phyloP scores from a whole-genome alignment of 129 eudicot species.

The Erigeron canadensis region DNA sequence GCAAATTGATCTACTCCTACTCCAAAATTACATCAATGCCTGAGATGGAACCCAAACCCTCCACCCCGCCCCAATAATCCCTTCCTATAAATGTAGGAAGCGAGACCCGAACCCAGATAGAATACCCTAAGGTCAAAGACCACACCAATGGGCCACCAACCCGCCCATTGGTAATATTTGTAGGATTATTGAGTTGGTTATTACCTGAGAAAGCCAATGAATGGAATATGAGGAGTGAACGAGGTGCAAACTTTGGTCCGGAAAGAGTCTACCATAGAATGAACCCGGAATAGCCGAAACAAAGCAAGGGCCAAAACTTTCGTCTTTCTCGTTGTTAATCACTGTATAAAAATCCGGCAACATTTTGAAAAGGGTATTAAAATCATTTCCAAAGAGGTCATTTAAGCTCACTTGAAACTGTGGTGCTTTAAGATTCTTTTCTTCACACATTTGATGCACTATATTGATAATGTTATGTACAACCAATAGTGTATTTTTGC shows the following conservation, averaged over 20 bases:
- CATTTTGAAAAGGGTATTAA: slow-evolving; percentile 18
- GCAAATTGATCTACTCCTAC: too few relatives aligned
- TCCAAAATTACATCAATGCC: too few relatives aligned
- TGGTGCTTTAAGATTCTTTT: not conserved
- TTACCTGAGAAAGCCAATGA: slow-evolving; percentile 88
- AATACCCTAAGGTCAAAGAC: too few relatives aligned
- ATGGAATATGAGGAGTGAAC: slow-evolving; percentile 64
- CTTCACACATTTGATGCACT: not conserved
- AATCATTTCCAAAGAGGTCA: slow-evolving; percentile 36
- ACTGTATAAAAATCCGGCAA: slow-evolving; percentile 1
- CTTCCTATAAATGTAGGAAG: too few relatives aligned
- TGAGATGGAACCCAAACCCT: too few relatives aligned
- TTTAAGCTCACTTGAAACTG: slow-evolving; percentile 32
- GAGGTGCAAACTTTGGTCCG: slow-evolving; percentile 43
- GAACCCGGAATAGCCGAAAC: slow-evolving; percentile 48
- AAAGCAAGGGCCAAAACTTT: slow-evolving; percentile 35
- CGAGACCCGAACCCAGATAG: too few relatives aligned
- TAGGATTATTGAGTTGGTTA: too few relatives aligned
- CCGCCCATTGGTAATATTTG: not conserved
- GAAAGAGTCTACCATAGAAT: slow-evolving; percentile 46
- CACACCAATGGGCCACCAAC: too few relatives aligned
- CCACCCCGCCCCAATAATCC: too few relatives aligned
- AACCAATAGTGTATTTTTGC: slow-evolving; percentile 32
- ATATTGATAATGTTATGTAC: slow-evolving; percentile 19
- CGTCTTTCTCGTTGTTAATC: slow-evolving; percentile 31